Base-by-base conservation (phyloP, 2,329 filamentous ascomycete genomes). In the Cercospora beticola region DNA sequence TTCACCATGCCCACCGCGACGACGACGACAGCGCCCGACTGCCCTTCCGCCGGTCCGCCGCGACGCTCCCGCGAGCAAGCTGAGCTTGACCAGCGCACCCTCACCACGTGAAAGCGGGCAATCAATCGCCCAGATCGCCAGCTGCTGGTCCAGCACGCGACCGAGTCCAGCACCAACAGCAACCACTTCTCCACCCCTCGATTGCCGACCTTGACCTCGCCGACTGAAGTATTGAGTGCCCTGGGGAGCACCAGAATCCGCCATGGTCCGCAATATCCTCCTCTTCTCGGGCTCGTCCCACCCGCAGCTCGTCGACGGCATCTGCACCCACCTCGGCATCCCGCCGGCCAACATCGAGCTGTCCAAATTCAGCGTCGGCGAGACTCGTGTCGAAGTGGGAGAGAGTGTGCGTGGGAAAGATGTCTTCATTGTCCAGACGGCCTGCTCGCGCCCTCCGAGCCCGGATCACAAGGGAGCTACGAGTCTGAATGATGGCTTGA, bases 371-470 rank as follows among this genome's bases (percentile, higher is more conserved):
- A 92, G 93, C 33, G 93, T 95, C 63, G 95, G 95, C 74, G 95
- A 98, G 84, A 97, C 92, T 74, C 89, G 94, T 65, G 94, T 97
- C 71, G 95, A 98, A 82, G 97, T 99, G 77, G 88, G 94, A 80
- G 95, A 99, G 81, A 97, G 93, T 14, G 95, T 99, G 62, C 91
- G 95, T 75, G 95, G 92, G 75, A 99, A 99, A 81, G 95, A 99
- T 88, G 95, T 97, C 79, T 99, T 96, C 83, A 97, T 98, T 79
- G 93, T 99, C 77, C 94, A 98, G 82, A 95, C 93, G 52, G 72
- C 72, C 26, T 74, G 72, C 72, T 73, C 71, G 40, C 61, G 62
- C 30, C 60, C 70, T 12, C 65, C 59, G 21, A 66, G 65, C 30
- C 58, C 60, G 26, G 54, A 62, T 12, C 54, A 65, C 62, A 65